These are phyloP conservation scores for Coemansia sp. DNA, from an alignment of 192 early-diverging fungal species.

Conservation along the genomic window DNA sequence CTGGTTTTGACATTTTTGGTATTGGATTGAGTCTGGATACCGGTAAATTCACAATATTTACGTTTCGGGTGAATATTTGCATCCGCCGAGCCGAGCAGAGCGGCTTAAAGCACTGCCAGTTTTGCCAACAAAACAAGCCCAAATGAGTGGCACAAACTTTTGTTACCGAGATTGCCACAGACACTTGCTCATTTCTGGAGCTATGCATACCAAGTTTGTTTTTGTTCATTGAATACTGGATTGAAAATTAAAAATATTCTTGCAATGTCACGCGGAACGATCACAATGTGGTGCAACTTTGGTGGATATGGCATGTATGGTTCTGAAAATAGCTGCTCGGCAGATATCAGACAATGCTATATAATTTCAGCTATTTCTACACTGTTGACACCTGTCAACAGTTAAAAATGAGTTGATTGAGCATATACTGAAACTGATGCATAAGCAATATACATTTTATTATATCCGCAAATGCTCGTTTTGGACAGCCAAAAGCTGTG, in stretches of 20 bases:
- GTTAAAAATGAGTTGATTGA: neutral
- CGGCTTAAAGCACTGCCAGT: neutral
- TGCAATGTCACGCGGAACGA: neutral
- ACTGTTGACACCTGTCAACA: neutral
- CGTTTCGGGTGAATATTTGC: neutral
- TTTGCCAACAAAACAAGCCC: neutral
- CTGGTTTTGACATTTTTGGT: neutral
- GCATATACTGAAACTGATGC: neutral
- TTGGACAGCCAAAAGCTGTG: neutral
- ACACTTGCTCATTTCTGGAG: neutral
- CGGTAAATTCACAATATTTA: neutral
- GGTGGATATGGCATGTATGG: neutral
- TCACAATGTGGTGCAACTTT: neutral
- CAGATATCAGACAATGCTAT: neutral
- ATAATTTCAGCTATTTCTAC: neutral
- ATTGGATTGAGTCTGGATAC: too few relatives aligned
- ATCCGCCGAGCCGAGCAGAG: neutral
- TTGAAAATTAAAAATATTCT: too few relatives aligned
- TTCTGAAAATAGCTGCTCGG: slow-evolving; percentile 1
- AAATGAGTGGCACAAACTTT: neutral
- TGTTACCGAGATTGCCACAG: neutral
- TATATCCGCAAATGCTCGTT: neutral
- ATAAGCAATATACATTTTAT: neutral
- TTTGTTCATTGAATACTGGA: neutral
- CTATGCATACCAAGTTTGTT: neutral